phyloP scores from a whole-genome alignment of 306 rosid genomes.

The Fragaria nilgerrensis region DNA sequence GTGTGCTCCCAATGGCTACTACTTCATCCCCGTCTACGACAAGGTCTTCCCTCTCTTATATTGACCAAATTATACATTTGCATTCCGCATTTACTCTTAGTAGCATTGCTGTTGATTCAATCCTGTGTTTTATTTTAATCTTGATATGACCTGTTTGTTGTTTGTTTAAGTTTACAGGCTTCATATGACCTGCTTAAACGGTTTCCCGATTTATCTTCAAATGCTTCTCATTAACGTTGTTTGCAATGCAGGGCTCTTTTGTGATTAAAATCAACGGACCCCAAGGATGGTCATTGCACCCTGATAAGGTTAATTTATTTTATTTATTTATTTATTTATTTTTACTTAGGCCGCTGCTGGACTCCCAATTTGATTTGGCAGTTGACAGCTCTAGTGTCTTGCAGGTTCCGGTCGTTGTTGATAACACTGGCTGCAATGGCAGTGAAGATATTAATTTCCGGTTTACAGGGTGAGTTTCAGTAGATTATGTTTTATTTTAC shows the following conservation, averaged over 20 bases:
- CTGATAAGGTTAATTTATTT: constrained; percentile 60
- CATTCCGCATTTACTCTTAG: not conserved
- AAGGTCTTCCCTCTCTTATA: constrained; percentile 48
- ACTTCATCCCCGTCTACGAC: constrained; percentile 97
- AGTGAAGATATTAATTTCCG: constrained; percentile 88
- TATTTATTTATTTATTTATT: not conserved
- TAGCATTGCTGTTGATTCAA: not conserved
- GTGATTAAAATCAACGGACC: constrained; percentile 81
- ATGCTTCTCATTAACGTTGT: constrained; percentile 34
- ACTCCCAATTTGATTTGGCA: constrained; percentile 18
- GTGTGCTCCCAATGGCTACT: constrained; percentile 98
- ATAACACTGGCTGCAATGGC: constrained; percentile 82
- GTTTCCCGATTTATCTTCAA: not conserved
- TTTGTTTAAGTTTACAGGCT: too few relatives aligned
- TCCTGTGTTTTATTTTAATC: not conserved
- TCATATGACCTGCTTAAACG: not conserved
- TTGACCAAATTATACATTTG: not conserved
- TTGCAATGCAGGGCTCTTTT: constrained; percentile 75
- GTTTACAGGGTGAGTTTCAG: constrained; percentile 75
- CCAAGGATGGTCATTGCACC: constrained; percentile 96
- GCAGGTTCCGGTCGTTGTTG: constrained; percentile 85
- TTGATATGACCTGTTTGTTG: too few relatives aligned
- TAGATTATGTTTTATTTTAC: not conserved
- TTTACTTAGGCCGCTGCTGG: not conserved
- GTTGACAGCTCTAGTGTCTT: constrained; percentile 10